Conservation (phyloP, 2,329 filamentous ascomycete species). For the Metarhizium album region DNA sequence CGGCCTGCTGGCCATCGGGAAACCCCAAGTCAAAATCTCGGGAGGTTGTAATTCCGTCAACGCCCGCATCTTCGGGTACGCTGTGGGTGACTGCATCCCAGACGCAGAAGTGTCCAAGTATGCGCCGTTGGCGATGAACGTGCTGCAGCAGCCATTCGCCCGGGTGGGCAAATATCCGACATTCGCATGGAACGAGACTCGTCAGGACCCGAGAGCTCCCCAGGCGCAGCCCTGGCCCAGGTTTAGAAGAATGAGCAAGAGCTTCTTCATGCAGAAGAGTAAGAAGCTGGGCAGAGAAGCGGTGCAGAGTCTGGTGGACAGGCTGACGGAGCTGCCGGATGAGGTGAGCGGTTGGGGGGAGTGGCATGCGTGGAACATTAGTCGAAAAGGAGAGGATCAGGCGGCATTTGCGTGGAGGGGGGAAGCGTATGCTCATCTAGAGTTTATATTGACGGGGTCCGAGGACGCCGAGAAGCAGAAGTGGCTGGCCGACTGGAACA, state of each 20-base stretch:
- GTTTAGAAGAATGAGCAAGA: conserved; percentile 7
- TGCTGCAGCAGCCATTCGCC: conserved; percentile 7
- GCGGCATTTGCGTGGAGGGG: conserved; percentile 10
- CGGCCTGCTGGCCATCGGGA: conserved; percentile 7
- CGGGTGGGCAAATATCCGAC: neutral
- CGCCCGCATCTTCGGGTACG: conserved; percentile 8
- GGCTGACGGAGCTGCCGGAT: conserved; percentile 2
- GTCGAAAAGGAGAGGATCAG: neutral
- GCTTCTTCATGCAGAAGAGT: conserved; percentile 8
- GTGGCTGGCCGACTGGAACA: conserved; percentile 2
- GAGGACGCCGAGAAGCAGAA: conserved; percentile 5
- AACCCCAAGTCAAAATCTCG: conserved; percentile 5
- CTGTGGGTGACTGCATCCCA: conserved; percentile 5
- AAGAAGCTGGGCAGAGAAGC: neutral
- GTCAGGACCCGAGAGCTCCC: neutral
- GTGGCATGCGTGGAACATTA: conserved; percentile 8
- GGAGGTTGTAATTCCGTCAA: conserved; percentile 9
- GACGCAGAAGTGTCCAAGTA: conserved; percentile 5
- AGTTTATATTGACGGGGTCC: conserved; percentile 8
- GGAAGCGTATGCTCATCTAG: conserved; percentile 8
- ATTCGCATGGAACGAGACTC: conserved; percentile 3
- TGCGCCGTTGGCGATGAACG: conserved; percentile 3
- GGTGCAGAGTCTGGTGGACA: conserved; percentile 2
- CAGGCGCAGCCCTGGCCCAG: conserved; percentile 6
- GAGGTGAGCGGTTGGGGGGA: conserved; percentile 6